A percentile compares a stretch with the other conserved stretches of the same genome.
phyloP scores from a whole-genome alignment of 805 yeast species.

The Candida xyloterini region DNA sequence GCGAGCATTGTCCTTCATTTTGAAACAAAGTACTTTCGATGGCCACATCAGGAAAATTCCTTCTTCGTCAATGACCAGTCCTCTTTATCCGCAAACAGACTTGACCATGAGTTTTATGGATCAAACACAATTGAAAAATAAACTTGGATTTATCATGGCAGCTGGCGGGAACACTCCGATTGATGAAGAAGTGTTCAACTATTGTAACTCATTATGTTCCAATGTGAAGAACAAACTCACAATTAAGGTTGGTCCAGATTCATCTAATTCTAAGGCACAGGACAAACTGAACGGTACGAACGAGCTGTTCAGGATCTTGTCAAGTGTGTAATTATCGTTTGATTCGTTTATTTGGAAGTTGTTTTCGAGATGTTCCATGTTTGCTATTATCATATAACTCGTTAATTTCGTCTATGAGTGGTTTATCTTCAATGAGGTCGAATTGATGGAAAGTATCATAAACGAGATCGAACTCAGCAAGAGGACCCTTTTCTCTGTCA shows the following conservation, averaged over 20 bases:
- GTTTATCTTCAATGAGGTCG: conserved; percentile 21
- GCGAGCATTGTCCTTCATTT: conserved; percentile 53
- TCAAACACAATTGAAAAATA: conserved; percentile 6
- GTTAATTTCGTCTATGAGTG: conserved; percentile 25
- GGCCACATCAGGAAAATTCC: conserved; percentile 20
- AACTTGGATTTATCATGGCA: conserved; percentile 45
- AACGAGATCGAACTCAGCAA: conserved; percentile 35
- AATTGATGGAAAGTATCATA: conserved; percentile 21
- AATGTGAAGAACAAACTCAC: conserved; percentile 48
- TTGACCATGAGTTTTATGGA: conserved; percentile 13
- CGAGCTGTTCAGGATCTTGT: conserved; percentile 56
- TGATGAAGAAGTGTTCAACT: conserved; percentile 66
- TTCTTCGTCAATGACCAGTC: conserved; percentile 22
- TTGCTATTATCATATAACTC: conserved; percentile 16
- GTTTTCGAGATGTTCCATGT: conserved; percentile 2
- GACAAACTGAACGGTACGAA: conserved; percentile 68
- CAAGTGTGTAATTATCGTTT: conserved; percentile 15
- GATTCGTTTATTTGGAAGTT: conserved; percentile 1
- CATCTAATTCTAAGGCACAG: conserved; percentile 44
- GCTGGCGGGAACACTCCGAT: conserved; percentile 67
- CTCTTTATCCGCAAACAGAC: conserved; percentile 14
- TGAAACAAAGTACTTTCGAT: conserved; percentile 31
- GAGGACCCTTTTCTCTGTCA: conserved; percentile 33
- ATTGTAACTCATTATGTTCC: conserved; percentile 42
- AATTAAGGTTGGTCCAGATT: conserved; percentile 51